Evolutionary conservation across 176 grass and related monocot species (phyloP).

Genomic region (Sorghum bicolor): Sorghum_bicolor_NCBIv3 NC_012875.2:56682001-56682500

Average conservation of each 20-base stretch:
- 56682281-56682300: background rate
- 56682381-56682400: background rate
- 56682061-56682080: conserved; percentile 79
- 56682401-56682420: background rate
- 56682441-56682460: background rate
- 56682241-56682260: conserved; percentile 8
- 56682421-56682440: conserved; percentile 1
- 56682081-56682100: conserved; percentile 83
- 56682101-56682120: conserved; percentile 89
- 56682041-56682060: conserved; percentile 87
- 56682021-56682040: conserved; percentile 62
- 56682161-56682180: conserved; percentile 35
- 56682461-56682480: background rate
- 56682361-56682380: background rate
- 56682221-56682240: background rate
- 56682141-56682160: conserved; percentile 83
- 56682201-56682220: conserved; percentile 18
- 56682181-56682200: background rate
- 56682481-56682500: background rate
- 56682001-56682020: conserved; percentile 14
- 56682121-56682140: conserved; percentile 98
- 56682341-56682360: background rate
- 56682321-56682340: background rate
- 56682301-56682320: conserved; percentile 10
- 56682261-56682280: background rate